These are phyloP conservation scores for Annona squamosa DNA, from an alignment of 164 flowering plant species.

Conservation along the genomic window DNA sequence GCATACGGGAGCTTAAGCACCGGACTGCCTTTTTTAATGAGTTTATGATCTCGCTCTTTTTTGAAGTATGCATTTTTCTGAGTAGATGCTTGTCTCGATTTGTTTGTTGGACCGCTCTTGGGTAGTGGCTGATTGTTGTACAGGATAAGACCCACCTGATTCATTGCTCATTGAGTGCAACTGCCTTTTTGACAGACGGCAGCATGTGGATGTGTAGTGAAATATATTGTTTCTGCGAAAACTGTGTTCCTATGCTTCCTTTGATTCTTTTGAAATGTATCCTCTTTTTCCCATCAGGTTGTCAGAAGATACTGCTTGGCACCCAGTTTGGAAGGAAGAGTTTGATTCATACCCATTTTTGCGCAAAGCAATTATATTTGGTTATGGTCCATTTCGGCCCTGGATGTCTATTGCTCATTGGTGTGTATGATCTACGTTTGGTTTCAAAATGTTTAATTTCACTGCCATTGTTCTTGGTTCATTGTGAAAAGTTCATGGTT, in stretches of 20 bases:
- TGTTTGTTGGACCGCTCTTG: no score
- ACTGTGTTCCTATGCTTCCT: background rate
- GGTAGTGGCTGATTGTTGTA: no score
- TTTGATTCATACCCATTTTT: conserved; percentile 49
- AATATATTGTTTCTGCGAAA: background rate
- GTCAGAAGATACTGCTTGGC: conserved; percentile 89
- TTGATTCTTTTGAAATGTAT: background rate
- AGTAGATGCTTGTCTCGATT: no score
- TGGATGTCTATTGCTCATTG: conserved; percentile 97
- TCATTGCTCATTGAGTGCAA: background rate
- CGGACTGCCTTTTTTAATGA: no score
- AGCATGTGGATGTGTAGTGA: background rate
- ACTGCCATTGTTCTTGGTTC: no score
- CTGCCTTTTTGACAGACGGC: background rate
- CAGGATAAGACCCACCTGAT: background rate
- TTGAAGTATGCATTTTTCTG: no score
- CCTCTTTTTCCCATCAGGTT: conserved; percentile 38
- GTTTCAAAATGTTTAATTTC: background rate
- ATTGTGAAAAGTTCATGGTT: no score
- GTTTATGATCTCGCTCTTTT: no score
- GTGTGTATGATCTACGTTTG: conserved; percentile 41
- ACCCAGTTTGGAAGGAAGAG: conserved; percentile 56
- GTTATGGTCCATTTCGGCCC: conserved; percentile 77
- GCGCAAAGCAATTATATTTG: conserved; percentile 68
- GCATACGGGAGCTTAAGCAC: no score